Base-by-base conservation (phyloP, 106 monocot species). In the Dendrobium catenatum region DNA sequence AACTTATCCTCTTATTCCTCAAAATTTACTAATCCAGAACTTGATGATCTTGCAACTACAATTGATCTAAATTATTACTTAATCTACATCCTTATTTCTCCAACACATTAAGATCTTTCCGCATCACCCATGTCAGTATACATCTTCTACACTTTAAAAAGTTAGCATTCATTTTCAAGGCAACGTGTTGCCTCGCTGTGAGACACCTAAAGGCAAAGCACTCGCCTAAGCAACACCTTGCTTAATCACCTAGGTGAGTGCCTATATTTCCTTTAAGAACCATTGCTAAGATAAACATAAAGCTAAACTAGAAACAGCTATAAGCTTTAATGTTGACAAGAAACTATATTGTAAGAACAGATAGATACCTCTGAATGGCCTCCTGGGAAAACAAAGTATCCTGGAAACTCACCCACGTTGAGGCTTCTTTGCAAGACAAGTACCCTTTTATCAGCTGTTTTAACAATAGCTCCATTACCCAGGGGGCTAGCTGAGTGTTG, bases 321-420 rank as follows among this genome's bases (percentile, higher is more conserved):
- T 17, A 58, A 58, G 19, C n/a, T 22, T 61, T 5, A 22, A 61
- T n/a, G 8, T 20, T 61, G 5, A 22, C n/a, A 4, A 61, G 4
- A 61, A 61, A 61, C 22, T 70, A 15, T 13, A 70, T 16, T 70
- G 3, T 37, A 70, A 31, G 33, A 70, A 70, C 10, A 73, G 31
- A 83, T 41, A 18, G 17, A 59, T 91, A 98, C 98, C 98, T 98
- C 98, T 55, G 98, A 93, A 81, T 98, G 98, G 6, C 98, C 98
- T 77, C 98, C 98, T 77, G 98, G 98, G 78, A 98, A 98, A 77
- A 98, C 98, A 82, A 84, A 98, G 58, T 93, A 91, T 59, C 98
- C 98, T 61, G 98, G 98, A 75, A 98, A 95, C 55, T 98, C 98
- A 27, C 93, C 98, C 16, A 98, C 94, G 86, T 95, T 98, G 59